phyloP scores from a whole-genome alignment of 257 asterid species.

The Linderniella brevidens region DNA sequence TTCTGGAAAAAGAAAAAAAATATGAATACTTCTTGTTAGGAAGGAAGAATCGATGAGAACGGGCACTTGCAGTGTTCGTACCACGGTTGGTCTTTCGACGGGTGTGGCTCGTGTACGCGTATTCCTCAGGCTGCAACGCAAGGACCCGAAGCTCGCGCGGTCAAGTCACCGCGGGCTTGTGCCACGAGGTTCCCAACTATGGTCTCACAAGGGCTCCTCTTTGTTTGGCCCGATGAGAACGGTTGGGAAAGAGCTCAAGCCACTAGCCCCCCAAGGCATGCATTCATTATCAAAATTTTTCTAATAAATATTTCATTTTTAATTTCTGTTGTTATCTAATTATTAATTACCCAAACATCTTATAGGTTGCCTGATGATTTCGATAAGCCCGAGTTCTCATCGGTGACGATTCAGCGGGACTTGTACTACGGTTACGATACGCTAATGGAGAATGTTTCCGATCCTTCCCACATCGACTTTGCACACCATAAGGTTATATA shows the following conservation, averaged over 20 bases:
- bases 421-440: conserved; percentile 90
- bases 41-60: conserved; percentile 93
- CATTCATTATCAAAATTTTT: conserved; percentile 5
- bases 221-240: conserved; percentile 96
- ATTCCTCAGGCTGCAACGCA: conserved; percentile 89
- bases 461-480: conserved; percentile 97
- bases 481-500: conserved; percentile 84
- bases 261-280: conserved; percentile 70
- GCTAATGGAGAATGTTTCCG: conserved; percentile 97
- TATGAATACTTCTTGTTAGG: too few relatives aligned
- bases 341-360: conserved; percentile 10
- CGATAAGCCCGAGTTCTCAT: conserved; percentile 73
- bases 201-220: conserved; percentile 94
- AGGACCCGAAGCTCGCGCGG: conserved; percentile 83
- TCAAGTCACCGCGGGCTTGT: conserved; percentile 75
- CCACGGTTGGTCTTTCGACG: conserved; percentile 96
- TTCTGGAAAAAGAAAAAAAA: background rate
- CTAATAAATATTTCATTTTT: conserved; percentile 1
- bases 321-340: conserved; percentile 1
- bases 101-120: conserved; percentile 77
- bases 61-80: conserved; percentile 98
- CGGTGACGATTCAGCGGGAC: conserved; percentile 92
- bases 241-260: conserved; percentile 87
- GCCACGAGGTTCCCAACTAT: conserved; percentile 78
- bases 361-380: conserved; percentile 95